These are phyloP conservation scores for Taxawa tesnikishii DNA, from an alignment of 2,329 filamentous ascomycete species.

Conservation along the genomic window DNA sequence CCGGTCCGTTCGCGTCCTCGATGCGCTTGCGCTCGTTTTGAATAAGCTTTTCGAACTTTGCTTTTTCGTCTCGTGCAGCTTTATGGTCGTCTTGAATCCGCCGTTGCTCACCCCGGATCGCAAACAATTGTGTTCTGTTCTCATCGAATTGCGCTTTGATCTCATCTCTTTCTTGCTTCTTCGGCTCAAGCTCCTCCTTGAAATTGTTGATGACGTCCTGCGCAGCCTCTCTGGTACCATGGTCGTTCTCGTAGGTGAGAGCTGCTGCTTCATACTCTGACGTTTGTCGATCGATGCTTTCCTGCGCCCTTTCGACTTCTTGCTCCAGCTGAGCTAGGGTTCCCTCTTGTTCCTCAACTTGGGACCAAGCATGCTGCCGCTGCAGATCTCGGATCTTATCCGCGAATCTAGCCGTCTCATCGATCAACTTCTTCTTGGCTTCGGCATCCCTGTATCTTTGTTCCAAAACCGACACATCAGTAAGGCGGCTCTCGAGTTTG, in stretches of 20 bases:
- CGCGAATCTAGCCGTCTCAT: constrained; percentile 54
- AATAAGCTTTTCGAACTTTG: constrained; percentile 33
- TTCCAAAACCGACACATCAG: constrained; percentile 52
- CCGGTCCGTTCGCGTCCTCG: constrained; percentile 51
- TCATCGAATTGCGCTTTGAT: constrained; percentile 40
- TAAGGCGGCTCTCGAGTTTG: constrained; percentile 48
- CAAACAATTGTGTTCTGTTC: constrained; percentile 13
- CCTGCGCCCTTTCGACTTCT: constrained; percentile 22
- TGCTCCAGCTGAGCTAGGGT: constrained; percentile 15
- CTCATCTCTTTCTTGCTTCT: constrained; percentile 34
- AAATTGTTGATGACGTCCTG: constrained; percentile 20
- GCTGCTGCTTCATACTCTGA: constrained; percentile 30
- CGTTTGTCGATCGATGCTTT: constrained; percentile 37
- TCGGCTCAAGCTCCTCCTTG: constrained; percentile 24
- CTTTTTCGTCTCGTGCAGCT: constrained; percentile 32
- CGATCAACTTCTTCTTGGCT: constrained; percentile 50
- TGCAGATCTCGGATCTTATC: constrained; percentile 46
- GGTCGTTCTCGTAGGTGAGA: constrained; percentile 29
- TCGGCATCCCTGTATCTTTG: constrained; percentile 48
- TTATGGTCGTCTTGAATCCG: constrained; percentile 49
- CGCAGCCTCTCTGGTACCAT: constrained; percentile 25
- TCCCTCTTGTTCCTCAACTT: constrained; percentile 65
- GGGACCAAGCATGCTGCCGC: constrained; percentile 71
- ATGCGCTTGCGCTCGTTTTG: constrained; percentile 48
- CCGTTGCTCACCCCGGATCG: constrained; percentile 44